Base-by-base conservation (phyloP, 768 basidiomycete genomes). In the Tylopilus vinaceipallidus region DNA sequence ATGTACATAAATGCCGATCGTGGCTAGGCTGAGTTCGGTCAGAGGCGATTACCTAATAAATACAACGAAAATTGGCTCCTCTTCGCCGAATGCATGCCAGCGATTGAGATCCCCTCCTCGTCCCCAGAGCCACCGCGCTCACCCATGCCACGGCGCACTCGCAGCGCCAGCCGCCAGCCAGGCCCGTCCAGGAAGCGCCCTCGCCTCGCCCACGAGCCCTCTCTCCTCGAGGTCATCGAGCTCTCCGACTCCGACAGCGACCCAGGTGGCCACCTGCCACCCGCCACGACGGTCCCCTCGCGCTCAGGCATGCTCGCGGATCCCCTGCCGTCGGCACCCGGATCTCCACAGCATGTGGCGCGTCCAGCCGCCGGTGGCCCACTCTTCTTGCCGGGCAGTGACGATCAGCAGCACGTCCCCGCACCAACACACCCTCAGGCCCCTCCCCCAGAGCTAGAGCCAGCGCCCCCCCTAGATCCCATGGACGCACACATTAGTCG, bases 1-100 rank as follows among this genome's bases (percentile, higher is more conserved):
- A 92, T 72, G 68, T n/a, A n/a, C n/a, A n/a, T 98, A 98, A 11
- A 98, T 87, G 17, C 94, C 93, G 17, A 91, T 74, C 3, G 90
- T 82, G 86, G 82, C 52, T 62, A 65, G 38, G 37, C 37, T 33
- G 14, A 11, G 12, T 26, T 22, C 13, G 19, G 24, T n/a, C n/a
- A 9, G 33, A 29, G 11, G 4, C 56, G n/a, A 47, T 62, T 62
- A 64, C n/a, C 23, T 62, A 62, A 62, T 58, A 43, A 45, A 36
- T 4, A 32, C 2, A 4, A 39, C 6, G 2, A 35, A 17, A 8
- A 14, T 17, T 17, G 6, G 12, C 4, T n/a, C 13, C 17, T 12
- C 7, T 34, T 20, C 35, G 24, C 36, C 23, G 17, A 2, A 35
- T 43, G n/a, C 22, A 62, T 68, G 61, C 59, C 53, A 40, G 54